Evolutionary conservation across 768 basidiomycete genomes (phyloP), one percentile per base, ranked within the genome.

Genomic region (Astraeus odoratus): DNA sequence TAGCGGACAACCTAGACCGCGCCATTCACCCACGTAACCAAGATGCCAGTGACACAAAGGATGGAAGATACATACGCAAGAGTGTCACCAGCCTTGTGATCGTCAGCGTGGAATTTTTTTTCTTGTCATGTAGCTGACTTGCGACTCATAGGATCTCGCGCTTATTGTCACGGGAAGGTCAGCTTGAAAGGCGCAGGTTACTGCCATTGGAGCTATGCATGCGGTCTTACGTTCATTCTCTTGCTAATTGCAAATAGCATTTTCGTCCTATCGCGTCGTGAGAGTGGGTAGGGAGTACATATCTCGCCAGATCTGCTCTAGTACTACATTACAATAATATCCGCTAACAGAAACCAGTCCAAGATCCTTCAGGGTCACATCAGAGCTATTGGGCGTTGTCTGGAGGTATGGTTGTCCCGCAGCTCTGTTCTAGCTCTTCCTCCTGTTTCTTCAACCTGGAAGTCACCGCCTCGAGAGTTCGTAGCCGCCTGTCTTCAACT

Each of bases 361-460:
- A n/a, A n/a, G n/a, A n/a, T n/a, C n/a, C 4, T 31, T 15, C 23
- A 39, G 23, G 8, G 16, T 23, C 13, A 23, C 5, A 15, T 39
- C 23, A 15, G 37, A 39, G 23, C 13, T 39, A 42, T 36, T 26
- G 30, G 24, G 6, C 20, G 10, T 34, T 37, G 16, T n/a, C n/a
- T n/a, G 50, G 42, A 22, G 27, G 42, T 35, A 42, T 41, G 24
- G 53, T 60, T 34, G 83, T 86, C 20, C 84, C 86, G 61, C 86
- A 87, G 43, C 76, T 77, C 35, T 77, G 68, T 57, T 87, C 86
- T 15, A 86, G 59, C 49, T 86, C 80, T 53, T 86, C 78, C 44
- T 87, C 86, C 52, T 85, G 78, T 51, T 68, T 74, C 55, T 65
- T 68, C 45, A 86, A 56, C 23, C 86, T 73, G 22, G 63, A 68